Percentiles rank a stretch among this genome's conserved stretches.
phyloP scores from a whole-genome alignment of 2,329 filamentous ascomycete genomes.

The Amesomyces nigricolor region DNA sequence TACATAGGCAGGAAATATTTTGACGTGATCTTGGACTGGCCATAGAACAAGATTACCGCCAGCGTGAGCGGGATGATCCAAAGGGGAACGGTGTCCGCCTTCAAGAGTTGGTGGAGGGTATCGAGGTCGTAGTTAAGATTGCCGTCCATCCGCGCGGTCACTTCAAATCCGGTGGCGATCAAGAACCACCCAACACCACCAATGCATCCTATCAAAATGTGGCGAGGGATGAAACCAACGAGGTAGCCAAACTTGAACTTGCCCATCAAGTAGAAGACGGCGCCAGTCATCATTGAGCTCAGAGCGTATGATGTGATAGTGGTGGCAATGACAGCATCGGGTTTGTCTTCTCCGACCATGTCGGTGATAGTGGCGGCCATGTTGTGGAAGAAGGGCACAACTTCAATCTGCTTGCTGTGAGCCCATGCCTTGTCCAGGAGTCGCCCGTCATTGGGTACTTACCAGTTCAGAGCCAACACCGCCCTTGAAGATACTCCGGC shows the following conservation, averaged over 20 bases:
- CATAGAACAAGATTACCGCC: conserved; percentile 67
- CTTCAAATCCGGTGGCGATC: conserved; percentile 84
- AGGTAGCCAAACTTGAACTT: conserved; percentile 82
- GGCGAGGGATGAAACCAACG: conserved; percentile 92
- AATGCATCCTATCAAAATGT: conserved; percentile 95
- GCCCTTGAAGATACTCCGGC: conserved; percentile 81
- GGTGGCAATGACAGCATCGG: conserved; percentile 84
- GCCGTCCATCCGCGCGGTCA: conserved; percentile 82
- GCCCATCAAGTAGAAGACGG: conserved; percentile 89
- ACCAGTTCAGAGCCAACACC: conserved; percentile 92
- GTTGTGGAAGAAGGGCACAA: conserved; percentile 97
- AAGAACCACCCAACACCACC: conserved; percentile 96
- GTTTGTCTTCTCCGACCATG: conserved; percentile 70
- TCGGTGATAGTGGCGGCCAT: conserved; percentile 88
- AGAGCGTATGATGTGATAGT: conserved; percentile 87
- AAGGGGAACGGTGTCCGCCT: conserved; percentile 67
- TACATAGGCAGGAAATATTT: conserved; percentile 83
- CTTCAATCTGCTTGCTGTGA: conserved; percentile 63
- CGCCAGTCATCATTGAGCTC: conserved; percentile 83
- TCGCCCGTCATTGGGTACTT: conserved; percentile 27
- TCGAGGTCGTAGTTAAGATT: conserved; percentile 74
- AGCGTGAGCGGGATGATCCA: conserved; percentile 78
- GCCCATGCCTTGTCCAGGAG: background rate
- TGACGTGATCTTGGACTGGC: conserved; percentile 70
- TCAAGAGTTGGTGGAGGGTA: conserved; percentile 69